Percentiles rank a stretch among this genome's conserved stretches.
Evolutionary conservation across 2,329 filamentous ascomycete species (phyloP).

Genomic region (Ceratocystiopsis brevicomis): DNA sequence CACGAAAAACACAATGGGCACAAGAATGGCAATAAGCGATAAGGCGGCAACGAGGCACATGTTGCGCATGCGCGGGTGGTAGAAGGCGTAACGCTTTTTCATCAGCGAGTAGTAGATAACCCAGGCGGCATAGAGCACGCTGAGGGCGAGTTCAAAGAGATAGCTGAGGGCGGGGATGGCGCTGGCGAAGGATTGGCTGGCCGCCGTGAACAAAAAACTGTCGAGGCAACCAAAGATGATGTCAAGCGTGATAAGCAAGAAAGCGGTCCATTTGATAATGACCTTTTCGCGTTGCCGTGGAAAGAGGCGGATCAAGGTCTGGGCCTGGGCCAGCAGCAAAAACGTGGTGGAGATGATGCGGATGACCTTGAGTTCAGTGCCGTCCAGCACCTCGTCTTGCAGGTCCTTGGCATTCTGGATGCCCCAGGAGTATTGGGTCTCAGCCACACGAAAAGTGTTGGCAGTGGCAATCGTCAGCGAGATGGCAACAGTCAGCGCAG

Average conservation of each 20-base stretch:
- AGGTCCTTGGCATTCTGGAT: conserved; percentile 62
- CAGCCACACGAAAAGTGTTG: conserved; percentile 73
- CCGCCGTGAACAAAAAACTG: conserved; percentile 47
- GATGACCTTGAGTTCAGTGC: conserved; percentile 72
- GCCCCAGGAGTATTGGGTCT: conserved; percentile 60
- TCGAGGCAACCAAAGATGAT: conserved; percentile 82
- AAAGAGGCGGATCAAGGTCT: conserved; percentile 88
- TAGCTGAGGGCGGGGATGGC: conserved; percentile 84
- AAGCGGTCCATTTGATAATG: conserved; percentile 96
- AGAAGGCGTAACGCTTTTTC: conserved; percentile 80
- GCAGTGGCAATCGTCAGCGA: conserved; percentile 86
- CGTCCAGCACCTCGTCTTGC: conserved; percentile 62
- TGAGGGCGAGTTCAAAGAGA: conserved; percentile 72
- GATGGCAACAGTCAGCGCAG: conserved; percentile 53
- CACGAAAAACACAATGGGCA: conserved; percentile 85
- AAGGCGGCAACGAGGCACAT: conserved; percentile 64
- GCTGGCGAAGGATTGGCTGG: conserved; percentile 54
- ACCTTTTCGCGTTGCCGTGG: conserved; percentile 94
- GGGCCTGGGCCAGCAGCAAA: conserved; percentile 90
- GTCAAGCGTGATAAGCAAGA: conserved; percentile 79
- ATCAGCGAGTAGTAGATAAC: conserved; percentile 86
- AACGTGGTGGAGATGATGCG: conserved; percentile 91
- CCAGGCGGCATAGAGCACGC: conserved; percentile 79
- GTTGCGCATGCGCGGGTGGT: conserved; percentile 78
- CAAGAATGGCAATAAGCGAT: conserved; percentile 63